Percentiles rank a stretch among this genome's conserved stretches.
phyloP scores from a whole-genome alignment of 2,329 filamentous ascomycete genomes.

The Alternaria tenuissima region DNA sequence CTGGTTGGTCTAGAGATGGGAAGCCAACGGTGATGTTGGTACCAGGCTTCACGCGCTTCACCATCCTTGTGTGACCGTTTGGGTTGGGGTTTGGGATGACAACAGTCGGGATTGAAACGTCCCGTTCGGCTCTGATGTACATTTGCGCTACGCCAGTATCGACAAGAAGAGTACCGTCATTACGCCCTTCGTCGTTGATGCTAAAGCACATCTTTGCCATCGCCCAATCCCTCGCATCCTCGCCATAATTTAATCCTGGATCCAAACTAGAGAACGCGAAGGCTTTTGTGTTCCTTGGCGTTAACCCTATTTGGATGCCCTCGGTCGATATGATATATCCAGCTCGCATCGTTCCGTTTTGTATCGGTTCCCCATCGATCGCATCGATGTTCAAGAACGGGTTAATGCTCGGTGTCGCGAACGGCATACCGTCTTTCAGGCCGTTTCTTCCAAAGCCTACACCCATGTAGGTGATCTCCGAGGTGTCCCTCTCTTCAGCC shows the following conservation, averaged over 20 bases:
- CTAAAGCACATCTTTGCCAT: constrained; percentile 46
- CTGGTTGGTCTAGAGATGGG: constrained; percentile 23
- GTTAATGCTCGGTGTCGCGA: constrained; percentile 41
- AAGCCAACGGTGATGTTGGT: constrained; percentile 41
- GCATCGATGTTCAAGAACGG: constrained; percentile 47
- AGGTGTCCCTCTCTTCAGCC: constrained; percentile 35
- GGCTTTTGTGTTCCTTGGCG: constrained; percentile 25
- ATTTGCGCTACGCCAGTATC: constrained; percentile 48
- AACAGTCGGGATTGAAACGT: constrained; percentile 37
- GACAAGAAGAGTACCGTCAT: constrained; percentile 40
- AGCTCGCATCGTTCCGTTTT: constrained; percentile 16
- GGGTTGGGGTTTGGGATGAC: constrained; percentile 44
- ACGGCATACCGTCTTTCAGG: constrained; percentile 39
- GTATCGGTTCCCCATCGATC: constrained; percentile 32
- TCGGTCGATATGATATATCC: constrained; percentile 44
- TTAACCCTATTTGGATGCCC: constrained; percentile 44
- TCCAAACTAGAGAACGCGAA: constrained; percentile 37
- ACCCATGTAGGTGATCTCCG: constrained; percentile 48
- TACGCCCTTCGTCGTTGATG: constrained; percentile 29
- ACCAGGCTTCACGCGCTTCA: constrained; percentile 43
- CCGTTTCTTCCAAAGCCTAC: constrained; percentile 47
- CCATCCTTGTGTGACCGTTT: constrained; percentile 33
- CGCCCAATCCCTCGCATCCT: constrained; percentile 45
- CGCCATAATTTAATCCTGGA: constrained; percentile 36
- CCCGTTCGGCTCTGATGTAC: constrained; percentile 44